phyloP scores from a whole-genome alignment of 1,139 yeast genomes.

The Geotrichum aggregatum region DNA sequence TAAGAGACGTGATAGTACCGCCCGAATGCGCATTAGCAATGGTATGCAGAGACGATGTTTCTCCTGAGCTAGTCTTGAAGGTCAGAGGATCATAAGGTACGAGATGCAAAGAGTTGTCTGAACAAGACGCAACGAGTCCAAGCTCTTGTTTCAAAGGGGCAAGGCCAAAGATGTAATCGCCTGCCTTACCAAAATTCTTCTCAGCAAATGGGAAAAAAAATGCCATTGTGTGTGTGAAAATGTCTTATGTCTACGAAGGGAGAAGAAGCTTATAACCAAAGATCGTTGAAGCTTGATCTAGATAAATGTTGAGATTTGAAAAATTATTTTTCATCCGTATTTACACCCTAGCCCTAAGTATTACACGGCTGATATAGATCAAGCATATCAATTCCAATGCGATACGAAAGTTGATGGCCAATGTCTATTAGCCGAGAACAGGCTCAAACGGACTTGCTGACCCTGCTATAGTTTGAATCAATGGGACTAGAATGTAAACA shows the following conservation, averaged over 20 bases:
- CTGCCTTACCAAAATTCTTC: slow-evolving; percentile 32
- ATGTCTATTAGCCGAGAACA: too few relatives aligned
- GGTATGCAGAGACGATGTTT: slow-evolving; percentile 4
- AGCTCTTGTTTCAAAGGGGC: slow-evolving; percentile 36
- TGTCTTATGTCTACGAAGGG: background rate
- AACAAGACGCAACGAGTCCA: slow-evolving; percentile 46
- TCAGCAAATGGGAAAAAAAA: slow-evolving; percentile 22
- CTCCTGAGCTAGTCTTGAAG: slow-evolving; percentile 20
- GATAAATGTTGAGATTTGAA: background rate
- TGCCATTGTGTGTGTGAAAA: background rate
- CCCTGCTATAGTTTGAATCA: too few relatives aligned
- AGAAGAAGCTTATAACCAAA: background rate
- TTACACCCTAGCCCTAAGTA: background rate
- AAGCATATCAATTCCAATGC: too few relatives aligned
- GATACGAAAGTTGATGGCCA: too few relatives aligned
- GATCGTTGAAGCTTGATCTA: background rate
- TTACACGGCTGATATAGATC: background rate
- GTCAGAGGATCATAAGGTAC: slow-evolving; percentile 28
- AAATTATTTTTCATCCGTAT: background rate
- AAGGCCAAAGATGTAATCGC: slow-evolving; percentile 52
- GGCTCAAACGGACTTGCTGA: too few relatives aligned
- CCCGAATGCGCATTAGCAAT: slow-evolving; percentile 35
- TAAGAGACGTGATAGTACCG: slow-evolving; percentile 29
- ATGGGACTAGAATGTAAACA: too few relatives aligned
- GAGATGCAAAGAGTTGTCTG: slow-evolving; percentile 47